Evolutionary conservation across 495 filamentous ascomycete species (phyloP).

Genomic region (Penicillium cosmopolitanum): DNA sequence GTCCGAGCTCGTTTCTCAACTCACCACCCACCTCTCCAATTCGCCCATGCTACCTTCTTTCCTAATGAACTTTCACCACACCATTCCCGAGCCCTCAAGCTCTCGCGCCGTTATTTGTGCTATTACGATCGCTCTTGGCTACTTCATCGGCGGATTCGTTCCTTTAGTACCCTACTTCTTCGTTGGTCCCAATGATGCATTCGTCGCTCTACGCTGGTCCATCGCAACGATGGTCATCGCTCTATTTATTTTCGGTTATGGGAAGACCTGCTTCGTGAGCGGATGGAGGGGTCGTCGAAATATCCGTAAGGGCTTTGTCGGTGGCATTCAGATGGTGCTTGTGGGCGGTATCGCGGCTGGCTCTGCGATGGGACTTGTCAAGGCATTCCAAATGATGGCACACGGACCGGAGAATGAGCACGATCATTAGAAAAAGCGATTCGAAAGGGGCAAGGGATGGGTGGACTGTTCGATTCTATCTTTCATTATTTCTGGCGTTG

Average conservation of each 20-base stretch:
- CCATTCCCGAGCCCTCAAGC: slow-evolving; percentile 51
- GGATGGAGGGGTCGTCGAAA: slow-evolving; percentile 43
- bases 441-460: neutral
- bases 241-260: slow-evolving; percentile 73
- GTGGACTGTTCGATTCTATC: neutral
- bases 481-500: slow-evolving; percentile 17
- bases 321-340: slow-evolving; percentile 66
- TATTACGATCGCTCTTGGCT: slow-evolving; percentile 68
- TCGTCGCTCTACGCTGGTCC: slow-evolving; percentile 66
- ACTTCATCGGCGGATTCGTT: slow-evolving; percentile 73
- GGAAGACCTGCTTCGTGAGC: slow-evolving; percentile 63
- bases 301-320: slow-evolving; percentile 43
- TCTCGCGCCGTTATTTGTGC: slow-evolving; percentile 62
- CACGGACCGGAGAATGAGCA: slow-evolving; percentile 17
- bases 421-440: neutral
- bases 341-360: slow-evolving; percentile 68
- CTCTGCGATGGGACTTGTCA: slow-evolving; percentile 68
- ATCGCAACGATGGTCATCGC: slow-evolving; percentile 70
- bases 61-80: slow-evolving; percentile 62
- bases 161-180: slow-evolving; percentile 80
- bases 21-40: slow-evolving; percentile 50
- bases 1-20: slow-evolving; percentile 42
- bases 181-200: slow-evolving; percentile 57
- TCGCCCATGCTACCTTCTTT: slow-evolving; percentile 56
- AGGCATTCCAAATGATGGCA: slow-evolving; percentile 51